These are phyloP conservation scores for Pseudogymnoascus sp. DNA, from an alignment of 2,329 filamentous ascomycete genomes.

Conservation along the genomic window DNA sequence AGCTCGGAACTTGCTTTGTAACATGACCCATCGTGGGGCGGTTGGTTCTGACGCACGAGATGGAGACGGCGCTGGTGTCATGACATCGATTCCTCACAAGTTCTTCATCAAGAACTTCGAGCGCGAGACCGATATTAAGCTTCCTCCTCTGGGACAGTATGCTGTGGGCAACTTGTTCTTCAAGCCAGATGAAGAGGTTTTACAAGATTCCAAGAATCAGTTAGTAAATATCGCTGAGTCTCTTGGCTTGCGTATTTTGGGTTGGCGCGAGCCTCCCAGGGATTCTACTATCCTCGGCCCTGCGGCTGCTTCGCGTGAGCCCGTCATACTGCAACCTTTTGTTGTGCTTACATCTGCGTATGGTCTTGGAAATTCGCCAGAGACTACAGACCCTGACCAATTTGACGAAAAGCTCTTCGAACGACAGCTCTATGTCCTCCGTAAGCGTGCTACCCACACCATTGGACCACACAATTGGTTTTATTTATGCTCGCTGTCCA, in stretches of 20 bases:
- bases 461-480: slow-evolving; percentile 98
- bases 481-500: slow-evolving; percentile 89
- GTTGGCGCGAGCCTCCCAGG: slow-evolving; percentile 91
- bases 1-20: slow-evolving; percentile 93
- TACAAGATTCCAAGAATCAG: slow-evolving; percentile 83
- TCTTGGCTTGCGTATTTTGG: slow-evolving; percentile 81
- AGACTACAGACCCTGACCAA: slow-evolving; percentile 66
- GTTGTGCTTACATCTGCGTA: slow-evolving; percentile 83
- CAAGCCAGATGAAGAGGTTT: slow-evolving; percentile 85
- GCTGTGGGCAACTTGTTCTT: slow-evolving; percentile 97
- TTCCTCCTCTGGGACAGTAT: slow-evolving; percentile 87
- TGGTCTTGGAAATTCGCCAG: slow-evolving; percentile 70
- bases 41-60: slow-evolving; percentile 97
- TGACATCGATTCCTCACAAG: slow-evolving; percentile 97
- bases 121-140: slow-evolving; percentile 76
- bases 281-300: slow-evolving; percentile 91
- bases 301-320: slow-evolving; percentile 87
- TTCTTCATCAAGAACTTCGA: slow-evolving; percentile 99
- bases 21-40: slow-evolving; percentile 99
- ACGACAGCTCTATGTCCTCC: slow-evolving; percentile 85
- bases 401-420: slow-evolving; percentile 87
- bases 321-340: slow-evolving; percentile 90
- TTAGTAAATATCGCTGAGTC: slow-evolving; percentile 91
- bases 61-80: slow-evolving; percentile 96
- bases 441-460: slow-evolving; percentile 90